These are phyloP conservation scores for Kuraishia ogatae DNA, from an alignment of 805 yeast species.

Conservation along the genomic window DNA sequence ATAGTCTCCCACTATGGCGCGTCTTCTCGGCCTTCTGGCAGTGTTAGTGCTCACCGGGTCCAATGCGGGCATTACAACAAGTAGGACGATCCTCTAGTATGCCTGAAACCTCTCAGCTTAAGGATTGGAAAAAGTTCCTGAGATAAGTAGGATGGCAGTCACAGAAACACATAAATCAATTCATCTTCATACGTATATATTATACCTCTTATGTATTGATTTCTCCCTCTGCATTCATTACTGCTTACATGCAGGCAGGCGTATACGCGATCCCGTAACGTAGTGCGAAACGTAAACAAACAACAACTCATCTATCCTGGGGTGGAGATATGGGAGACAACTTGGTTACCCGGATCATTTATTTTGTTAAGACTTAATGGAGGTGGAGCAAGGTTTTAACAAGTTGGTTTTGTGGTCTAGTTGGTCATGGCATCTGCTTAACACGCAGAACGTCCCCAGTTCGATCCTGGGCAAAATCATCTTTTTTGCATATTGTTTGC, in stretches of 20 bases:
- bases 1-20: background rate
- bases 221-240: background rate
- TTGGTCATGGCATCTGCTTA: slow-evolving; percentile 99
- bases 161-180: too few relatives aligned
- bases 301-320: background rate
- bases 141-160: too few relatives aligned
- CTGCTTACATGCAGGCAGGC: background rate
- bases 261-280: background rate
- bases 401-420: slow-evolving; percentile 18
- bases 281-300: background rate
- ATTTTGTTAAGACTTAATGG: background rate
- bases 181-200: too few relatives aligned
- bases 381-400: background rate
- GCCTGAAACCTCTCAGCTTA: background rate
- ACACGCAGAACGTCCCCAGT: slow-evolving; percentile 99
- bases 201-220: background rate
- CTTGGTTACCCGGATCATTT: background rate
- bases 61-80: background rate
- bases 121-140: background rate
- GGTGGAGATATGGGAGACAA: background rate
- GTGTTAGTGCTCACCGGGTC: background rate
- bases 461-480: slow-evolving; percentile 90
- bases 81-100: background rate
- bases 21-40: background rate
- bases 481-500: background rate